phyloP scores from a whole-genome alignment of 148 eudicot genomes.

The Amaranthus cruentus region DNA sequence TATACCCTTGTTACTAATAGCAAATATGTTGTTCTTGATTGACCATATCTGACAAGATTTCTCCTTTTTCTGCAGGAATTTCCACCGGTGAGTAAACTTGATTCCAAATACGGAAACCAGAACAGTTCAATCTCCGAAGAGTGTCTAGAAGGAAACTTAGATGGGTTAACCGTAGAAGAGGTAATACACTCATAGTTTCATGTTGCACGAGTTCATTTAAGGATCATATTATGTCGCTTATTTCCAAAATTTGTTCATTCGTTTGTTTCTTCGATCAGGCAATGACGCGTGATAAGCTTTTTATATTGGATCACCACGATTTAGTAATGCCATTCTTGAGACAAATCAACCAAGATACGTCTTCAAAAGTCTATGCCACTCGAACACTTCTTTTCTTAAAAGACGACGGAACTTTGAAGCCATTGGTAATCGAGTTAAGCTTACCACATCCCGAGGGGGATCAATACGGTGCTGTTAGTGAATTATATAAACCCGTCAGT shows the following conservation, averaged over 20 bases:
- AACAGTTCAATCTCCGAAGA: slow-evolving; percentile 50
- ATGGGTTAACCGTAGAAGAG: slow-evolving; percentile 51
- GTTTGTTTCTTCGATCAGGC: slow-evolving; percentile 30
- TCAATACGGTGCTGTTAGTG: slow-evolving; percentile 40
- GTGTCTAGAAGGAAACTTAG: slow-evolving; percentile 38
- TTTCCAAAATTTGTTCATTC: background rate
- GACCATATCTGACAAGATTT: background rate
- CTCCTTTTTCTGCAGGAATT: slow-evolving; percentile 29
- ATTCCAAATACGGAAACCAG: slow-evolving; percentile 57
- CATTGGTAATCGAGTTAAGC: slow-evolving; percentile 63
- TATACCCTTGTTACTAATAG: background rate
- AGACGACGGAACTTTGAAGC: slow-evolving; percentile 59
- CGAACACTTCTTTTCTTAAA: slow-evolving; percentile 61
- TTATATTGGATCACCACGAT: slow-evolving; percentile 67
- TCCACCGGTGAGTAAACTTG: slow-evolving; percentile 62
- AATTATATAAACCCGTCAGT: slow-evolving; percentile 44
- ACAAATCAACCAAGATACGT: slow-evolving; percentile 40
- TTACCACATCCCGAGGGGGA: slow-evolving; percentile 52
- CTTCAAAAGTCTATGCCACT: slow-evolving; percentile 57
- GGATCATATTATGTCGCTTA: background rate
- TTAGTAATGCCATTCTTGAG: slow-evolving; percentile 57
- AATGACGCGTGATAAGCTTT: slow-evolving; percentile 39
- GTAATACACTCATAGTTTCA: slow-evolving; percentile 28
- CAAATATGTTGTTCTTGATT: background rate
- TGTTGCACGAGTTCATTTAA: background rate